Evolutionary conservation across 1,284 basidiomycete genomes (phyloP), one percentile per base, ranked within the genome.

Genomic region (Rhodotorula sp.): DNA sequence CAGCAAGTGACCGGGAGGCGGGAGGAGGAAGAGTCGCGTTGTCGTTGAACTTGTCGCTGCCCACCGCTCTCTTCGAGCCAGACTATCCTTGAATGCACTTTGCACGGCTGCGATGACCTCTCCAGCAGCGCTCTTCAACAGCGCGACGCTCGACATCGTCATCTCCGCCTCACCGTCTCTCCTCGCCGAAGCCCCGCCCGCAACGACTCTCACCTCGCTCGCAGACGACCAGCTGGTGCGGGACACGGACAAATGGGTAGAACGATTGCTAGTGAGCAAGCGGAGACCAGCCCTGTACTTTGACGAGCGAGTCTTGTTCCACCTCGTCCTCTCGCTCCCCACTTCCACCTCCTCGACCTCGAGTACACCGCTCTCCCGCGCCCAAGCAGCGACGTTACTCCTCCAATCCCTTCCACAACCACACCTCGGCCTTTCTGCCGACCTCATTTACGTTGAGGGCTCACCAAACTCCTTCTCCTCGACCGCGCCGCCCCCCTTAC

Each of bases 341-440:
- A 11, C 53, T 7, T n/a, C 52, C 22, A 8, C 52, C 34, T 65
- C 51, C n/a, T 24, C 51, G 27, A 19, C 51, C 24, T 52, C 51
- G 13, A 11, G 11, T 17, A 4, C 30, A 6, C 0, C 47, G 11
- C 64, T 74, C 9, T 62, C 56, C 11, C 62, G 72, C 20, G 8
- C 55, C 1, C 67, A 74, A 59, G 72, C 70, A 2, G 57, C 62
- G 8, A 39, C 61, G 3, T 59, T 74, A 46, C 56, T 74, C 48
- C 64, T 69, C 1, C 62, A 58, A 2, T 68, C 64, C 24, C 48
- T 64, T 13, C 44, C 20, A 1, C 8, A 52, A 4, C 52, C 70
- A 8, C 72, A 71, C 49, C 64, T 71, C 39, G 29, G 51, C 32
- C 52, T 69, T 36, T 44, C 59, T 19, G 54, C 64, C 39, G 67